Conservation (phyloP, 2,329 filamentous ascomycete species). For the Coniochaeta sp. region DNA sequence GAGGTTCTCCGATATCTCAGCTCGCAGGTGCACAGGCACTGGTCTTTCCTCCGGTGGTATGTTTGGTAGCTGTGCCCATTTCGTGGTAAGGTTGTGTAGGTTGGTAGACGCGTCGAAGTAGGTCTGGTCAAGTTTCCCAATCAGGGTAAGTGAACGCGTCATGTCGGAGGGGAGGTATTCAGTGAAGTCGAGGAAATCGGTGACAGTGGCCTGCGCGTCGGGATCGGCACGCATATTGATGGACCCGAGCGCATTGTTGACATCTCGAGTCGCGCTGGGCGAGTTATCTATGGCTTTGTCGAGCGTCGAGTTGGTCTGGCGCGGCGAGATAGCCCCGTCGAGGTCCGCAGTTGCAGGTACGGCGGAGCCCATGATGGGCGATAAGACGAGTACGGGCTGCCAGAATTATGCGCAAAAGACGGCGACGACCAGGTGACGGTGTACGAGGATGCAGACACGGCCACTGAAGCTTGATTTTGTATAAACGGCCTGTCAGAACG, state of each 20-base stretch:
- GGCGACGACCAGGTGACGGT: background rate
- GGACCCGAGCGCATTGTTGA: constrained; percentile 30
- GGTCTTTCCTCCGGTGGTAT: constrained; percentile 38
- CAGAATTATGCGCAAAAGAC: background rate
- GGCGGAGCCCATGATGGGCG: background rate
- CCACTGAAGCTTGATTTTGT: background rate
- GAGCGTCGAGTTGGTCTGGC: constrained; percentile 13
- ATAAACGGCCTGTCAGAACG: too few relatives aligned
- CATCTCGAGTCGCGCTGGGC: constrained; percentile 18
- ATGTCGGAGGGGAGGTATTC: constrained; percentile 64
- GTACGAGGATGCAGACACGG: background rate
- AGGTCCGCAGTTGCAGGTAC: constrained; percentile 8
- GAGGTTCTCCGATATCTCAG: constrained; percentile 52
- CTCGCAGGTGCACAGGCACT: constrained; percentile 42
- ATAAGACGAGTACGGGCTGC: background rate
- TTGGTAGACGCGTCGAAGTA: constrained; percentile 48
- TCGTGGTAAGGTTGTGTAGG: constrained; percentile 47
- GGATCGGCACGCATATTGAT: constrained; percentile 51
- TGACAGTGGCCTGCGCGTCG: constrained; percentile 62
- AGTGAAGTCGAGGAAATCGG: constrained; percentile 62
- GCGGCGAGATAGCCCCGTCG: constrained; percentile 26
- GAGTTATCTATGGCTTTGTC: constrained; percentile 11
- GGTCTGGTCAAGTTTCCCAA: constrained; percentile 54
- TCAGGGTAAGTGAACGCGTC: constrained; percentile 55
- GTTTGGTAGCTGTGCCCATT: constrained; percentile 48